Base-by-base conservation (phyloP, 169 alveolate species). In the Blepharisma undulans region DNA sequence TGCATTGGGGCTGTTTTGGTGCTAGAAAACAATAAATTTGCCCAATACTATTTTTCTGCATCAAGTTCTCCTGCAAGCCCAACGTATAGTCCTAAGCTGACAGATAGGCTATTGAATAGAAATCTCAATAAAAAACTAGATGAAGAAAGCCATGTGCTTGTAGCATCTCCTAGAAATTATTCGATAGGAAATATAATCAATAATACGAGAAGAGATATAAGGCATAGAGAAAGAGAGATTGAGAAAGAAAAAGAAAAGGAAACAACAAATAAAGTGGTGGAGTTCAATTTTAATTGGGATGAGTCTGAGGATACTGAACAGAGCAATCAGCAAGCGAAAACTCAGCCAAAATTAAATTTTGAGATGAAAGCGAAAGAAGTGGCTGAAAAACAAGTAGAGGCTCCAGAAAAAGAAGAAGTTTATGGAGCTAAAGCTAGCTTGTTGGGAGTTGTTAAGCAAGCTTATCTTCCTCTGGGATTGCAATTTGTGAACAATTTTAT, bases 41-140 rank as follows among this genome's bases (percentile, higher is more conserved):
- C 80, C 80, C 29, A 74, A 22, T 74, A 74, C 80, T 74, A 74
- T 29, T 74, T 74, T 74, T 74, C 80, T 22, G 80, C 80, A 25
- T 74, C 80, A 74, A 74, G 80, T 74, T 74, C 80, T 29, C 80
- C 80, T 8, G 80, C 80, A 74, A 74, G 80, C 18, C 80, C 80
- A 25, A 74, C 80, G 8, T 74, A 74, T 5, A 3, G 27, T 74
- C 80, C 80, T 74, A 74, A 74, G 10, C 29, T 74, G 30, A 74
- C 80, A 25, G 80, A 74, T 4, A 74, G 33, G 16, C 16, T 74
- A 74, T 29, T 74, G 10, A 48, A 48, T 5, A 1, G 36, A 25
- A 29, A 29, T 25, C 29, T 74, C 29, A 29, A 74, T 29, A 22
- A 74, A 29, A 74, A 74, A 6, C 27, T 74, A 5, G 7, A 22